phyloP scores from a whole-genome alignment of 1,284 basidiomycete genomes.

The Melampsora americana region DNA sequence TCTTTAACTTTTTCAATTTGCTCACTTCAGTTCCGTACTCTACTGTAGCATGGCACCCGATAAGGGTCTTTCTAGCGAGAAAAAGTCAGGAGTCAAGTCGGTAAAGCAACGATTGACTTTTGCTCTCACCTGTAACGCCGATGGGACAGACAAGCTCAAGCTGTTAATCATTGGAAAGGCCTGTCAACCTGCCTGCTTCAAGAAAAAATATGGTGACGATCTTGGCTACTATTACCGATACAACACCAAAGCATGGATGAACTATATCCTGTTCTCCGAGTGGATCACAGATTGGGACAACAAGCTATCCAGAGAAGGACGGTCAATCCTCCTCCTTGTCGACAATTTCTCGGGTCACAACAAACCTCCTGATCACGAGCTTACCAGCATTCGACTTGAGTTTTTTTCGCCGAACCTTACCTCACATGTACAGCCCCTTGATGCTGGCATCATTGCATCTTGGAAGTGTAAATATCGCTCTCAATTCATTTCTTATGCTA shows the following conservation, averaged over 20 bases:
- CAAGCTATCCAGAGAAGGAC: not conserved
- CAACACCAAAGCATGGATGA: not conserved
- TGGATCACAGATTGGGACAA: not conserved
- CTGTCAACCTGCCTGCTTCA: not conserved
- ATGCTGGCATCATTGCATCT: not conserved
- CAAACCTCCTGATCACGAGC: not conserved
- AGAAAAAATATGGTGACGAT: not conserved
- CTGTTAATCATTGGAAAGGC: not conserved
- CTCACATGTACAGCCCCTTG: too few species aligned
- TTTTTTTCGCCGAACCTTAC: not conserved
- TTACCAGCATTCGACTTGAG: not conserved
- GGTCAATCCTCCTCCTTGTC: not conserved
- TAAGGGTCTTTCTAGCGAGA: not conserved
- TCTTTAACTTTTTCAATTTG: not conserved
- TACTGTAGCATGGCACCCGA: not conserved
- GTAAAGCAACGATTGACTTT: not conserved
- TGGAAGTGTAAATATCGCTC: not conserved
- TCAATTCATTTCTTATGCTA: not conserved
- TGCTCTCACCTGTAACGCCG: too few species aligned
- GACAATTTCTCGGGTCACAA: not conserved
- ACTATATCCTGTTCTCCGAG: too few species aligned
- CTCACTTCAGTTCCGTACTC: not conserved
- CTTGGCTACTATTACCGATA: not conserved
- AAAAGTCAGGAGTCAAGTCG: not conserved
- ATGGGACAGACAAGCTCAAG: not conserved